Base-by-base conservation (phyloP, 2,329 filamentous ascomycete species). In the Fusarium nelsonii region DNA sequence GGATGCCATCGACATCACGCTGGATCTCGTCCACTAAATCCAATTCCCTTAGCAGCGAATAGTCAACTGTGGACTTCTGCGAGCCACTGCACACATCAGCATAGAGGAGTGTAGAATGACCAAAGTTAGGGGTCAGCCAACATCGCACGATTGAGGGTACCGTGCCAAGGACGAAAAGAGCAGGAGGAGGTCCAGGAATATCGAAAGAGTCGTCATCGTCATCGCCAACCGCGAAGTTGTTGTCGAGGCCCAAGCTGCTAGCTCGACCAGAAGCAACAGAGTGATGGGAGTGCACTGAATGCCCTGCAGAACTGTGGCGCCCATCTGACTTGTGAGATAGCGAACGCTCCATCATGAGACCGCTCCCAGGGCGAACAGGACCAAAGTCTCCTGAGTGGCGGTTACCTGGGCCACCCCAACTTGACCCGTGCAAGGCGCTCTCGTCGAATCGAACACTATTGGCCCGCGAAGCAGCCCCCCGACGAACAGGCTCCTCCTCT, bases 381-480 rank as follows among this genome's bases (percentile, higher is more conserved):
- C 90, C 88, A 71, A 97, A 91, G 58, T 98, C 96, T 46, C 92
- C 89, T 14, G 93, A 95, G 58, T 94, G 91, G 44, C 95, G 89
- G 62, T 91, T 92, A 69, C 88, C 89, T 75, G 97, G 93, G 10
- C 82, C 82, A 39, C 90, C 91, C 88, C 96, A 97, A 78, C 94
- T 87, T 10, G 88, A 94, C 48, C 93, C 92, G 73, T 97, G 94
- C 73, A 97, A 89, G 15, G 95, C 94, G 76, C 93, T 97, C 78
- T 98, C 95, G 76, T 98, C 96, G 75, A 99, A 99, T 37, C 96
- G 92, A 72, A 99, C 96, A 76, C 96, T 98, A 78, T 98, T 98
- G 48, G 96, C 95, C 73, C 96, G 88, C 18, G 96, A 99, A 18
- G 93, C 91, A 20, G 92, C 93, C 55, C 96, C 93, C 68, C 95